A percentile compares a stretch with the other conserved stretches of the same genome.
phyloP scores from a whole-genome alignment of 148 eudicot genomes.

The Diospyros kaki region DNA sequence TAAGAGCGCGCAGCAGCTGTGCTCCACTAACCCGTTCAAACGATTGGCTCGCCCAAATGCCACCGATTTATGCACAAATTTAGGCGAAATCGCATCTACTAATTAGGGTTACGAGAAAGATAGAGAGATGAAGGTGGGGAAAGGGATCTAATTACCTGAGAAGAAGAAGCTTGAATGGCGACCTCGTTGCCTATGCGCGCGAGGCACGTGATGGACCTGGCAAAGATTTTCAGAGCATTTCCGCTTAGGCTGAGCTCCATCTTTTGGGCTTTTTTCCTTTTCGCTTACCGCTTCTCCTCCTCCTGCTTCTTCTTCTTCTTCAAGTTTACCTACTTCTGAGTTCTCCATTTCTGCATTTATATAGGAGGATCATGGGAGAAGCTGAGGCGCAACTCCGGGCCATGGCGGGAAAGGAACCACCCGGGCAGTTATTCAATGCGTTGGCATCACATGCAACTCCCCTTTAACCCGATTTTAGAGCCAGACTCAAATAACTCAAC shows the following conservation, averaged over 20 bases:
- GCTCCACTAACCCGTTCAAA: neutral
- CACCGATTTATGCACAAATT: too few species aligned
- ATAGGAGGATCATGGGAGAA: too few species aligned
- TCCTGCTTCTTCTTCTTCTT: conserved; percentile 7
- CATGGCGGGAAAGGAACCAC: too few species aligned
- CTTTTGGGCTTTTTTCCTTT: neutral
- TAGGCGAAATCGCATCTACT: neutral
- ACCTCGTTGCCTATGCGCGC: conserved; percentile 96
- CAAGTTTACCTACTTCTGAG: neutral
- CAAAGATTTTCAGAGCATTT: conserved; percentile 71
- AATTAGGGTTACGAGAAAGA: neutral
- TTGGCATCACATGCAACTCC: too few species aligned
- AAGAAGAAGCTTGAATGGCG: conserved; percentile 74
- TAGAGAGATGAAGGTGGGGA: too few species aligned
- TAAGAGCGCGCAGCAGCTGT: too few species aligned
- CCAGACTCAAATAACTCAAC: too few species aligned
- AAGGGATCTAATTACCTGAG: conserved; percentile 44
- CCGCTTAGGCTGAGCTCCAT: conserved; percentile 88
- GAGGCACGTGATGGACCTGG: conserved; percentile 74
- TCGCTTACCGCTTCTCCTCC: neutral
- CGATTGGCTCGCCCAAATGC: neutral
- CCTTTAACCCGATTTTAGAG: too few species aligned
- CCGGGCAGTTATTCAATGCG: too few species aligned
- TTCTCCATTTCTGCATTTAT: too few species aligned
- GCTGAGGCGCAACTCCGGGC: too few species aligned